phyloP scores from a whole-genome alignment of 2,329 filamentous ascomycete species.

The Septoria linicola region DNA sequence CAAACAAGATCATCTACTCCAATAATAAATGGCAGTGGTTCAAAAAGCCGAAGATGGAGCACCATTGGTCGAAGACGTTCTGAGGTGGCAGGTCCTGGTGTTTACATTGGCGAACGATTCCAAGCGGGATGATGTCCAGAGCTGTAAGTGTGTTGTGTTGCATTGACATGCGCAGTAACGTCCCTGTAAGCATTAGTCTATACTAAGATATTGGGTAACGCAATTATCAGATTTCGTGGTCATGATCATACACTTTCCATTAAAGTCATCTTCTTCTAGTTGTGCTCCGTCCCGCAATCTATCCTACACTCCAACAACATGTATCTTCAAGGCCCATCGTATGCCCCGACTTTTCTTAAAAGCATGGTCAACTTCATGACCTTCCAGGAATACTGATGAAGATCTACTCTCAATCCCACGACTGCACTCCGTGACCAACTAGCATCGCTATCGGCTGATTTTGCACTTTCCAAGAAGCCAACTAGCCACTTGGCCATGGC shows the following conservation, averaged over 20 bases:
- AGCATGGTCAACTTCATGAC: constrained; percentile 22
- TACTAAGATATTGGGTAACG: too few relatives aligned
- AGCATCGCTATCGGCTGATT: constrained; percentile 1
- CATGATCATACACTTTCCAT: too few relatives aligned
- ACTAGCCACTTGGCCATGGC: constrained; percentile 24
- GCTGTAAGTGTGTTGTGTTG: too few relatives aligned
- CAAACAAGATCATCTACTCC: constrained; percentile 22
- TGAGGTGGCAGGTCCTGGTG: not conserved
- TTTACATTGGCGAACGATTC: not conserved
- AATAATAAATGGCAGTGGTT: constrained; percentile 26
- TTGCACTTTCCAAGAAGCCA: constrained; percentile 15
- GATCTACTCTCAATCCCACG: constrained; percentile 19
- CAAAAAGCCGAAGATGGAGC: constrained; percentile 20
- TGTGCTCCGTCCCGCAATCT: not conserved
- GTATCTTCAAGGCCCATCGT: not conserved
- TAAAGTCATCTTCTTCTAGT: too few relatives aligned
- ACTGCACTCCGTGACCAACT: constrained; percentile 20
- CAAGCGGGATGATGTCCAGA: too few relatives aligned
- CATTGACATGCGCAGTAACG: too few relatives aligned
- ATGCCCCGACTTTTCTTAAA: not conserved
- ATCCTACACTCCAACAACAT: not conserved
- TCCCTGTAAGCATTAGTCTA: too few relatives aligned
- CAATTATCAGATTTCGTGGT: too few relatives aligned
- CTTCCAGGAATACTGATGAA: constrained; percentile 25
- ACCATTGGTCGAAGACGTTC: constrained; percentile 24